These are phyloP conservation scores for Fonsecaea multimorphosa DNA, from an alignment of 2,329 filamentous ascomycete genomes.

Conservation along the genomic window DNA sequence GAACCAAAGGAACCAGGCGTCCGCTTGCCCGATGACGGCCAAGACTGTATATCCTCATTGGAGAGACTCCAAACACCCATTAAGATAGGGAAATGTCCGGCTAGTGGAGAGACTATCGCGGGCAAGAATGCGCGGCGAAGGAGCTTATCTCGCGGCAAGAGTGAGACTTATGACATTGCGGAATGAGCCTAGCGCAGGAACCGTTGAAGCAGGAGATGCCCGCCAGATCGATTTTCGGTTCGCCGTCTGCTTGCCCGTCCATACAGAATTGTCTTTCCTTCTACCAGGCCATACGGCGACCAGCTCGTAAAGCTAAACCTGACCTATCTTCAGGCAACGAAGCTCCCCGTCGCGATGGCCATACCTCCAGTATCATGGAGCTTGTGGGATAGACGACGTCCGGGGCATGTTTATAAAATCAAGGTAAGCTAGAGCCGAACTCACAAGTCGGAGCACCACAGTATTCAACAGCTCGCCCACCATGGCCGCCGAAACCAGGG, in stretches of 20 bases:
- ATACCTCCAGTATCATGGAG: not conserved
- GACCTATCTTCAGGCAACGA: not conserved
- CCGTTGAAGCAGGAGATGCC: slow-evolving; percentile 6
- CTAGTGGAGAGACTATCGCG: not conserved
- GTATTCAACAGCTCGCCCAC: slow-evolving; percentile 4
- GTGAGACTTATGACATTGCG: not conserved
- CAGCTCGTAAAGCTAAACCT: not conserved
- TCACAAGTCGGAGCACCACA: not conserved
- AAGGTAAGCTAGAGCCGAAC: slow-evolving; percentile 9
- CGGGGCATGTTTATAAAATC: slow-evolving; percentile 22
- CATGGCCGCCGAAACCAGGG: slow-evolving; percentile 21
- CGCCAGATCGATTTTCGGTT: not conserved
- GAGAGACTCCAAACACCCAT: not conserved
- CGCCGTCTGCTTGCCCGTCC: slow-evolving; percentile 11
- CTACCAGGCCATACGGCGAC: not conserved
- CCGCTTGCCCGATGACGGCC: slow-evolving; percentile 5
- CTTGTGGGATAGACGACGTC: not conserved
- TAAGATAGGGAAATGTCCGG: slow-evolving; percentile 18
- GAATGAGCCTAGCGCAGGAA: not conserved
- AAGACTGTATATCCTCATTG: slow-evolving; percentile 6
- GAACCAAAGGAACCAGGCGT: not conserved
- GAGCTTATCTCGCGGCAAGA: slow-evolving; percentile 8
- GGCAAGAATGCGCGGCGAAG: slow-evolving; percentile 15
- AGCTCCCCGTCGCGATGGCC: not conserved
- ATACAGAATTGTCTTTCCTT: not conserved